Percentiles rank a stretch among this genome's conserved stretches.
Evolutionary conservation across 176 grass and related monocot species (phyloP).

Genomic region (Ampelocalamus luodianensis): DNA sequence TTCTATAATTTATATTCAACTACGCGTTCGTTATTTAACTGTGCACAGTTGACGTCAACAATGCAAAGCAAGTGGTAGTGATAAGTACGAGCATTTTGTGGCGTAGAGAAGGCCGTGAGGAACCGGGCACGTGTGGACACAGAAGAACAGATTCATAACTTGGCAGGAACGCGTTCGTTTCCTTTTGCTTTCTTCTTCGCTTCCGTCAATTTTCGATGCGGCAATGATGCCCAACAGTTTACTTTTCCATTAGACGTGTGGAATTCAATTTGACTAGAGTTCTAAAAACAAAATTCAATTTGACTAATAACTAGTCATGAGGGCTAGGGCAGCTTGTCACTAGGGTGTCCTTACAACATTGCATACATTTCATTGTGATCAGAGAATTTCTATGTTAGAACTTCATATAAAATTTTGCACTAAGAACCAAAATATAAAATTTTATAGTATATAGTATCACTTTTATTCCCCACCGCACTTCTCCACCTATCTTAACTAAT

Average conservation of each 20-base stretch:
- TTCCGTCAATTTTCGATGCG: background rate
- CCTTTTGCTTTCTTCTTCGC: background rate
- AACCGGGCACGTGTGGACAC: constrained; percentile 6
- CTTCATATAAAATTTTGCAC: too few species aligned
- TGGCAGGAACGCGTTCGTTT: background rate
- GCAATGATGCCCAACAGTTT: background rate
- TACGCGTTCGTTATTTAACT: background rate
- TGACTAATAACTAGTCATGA: too few species aligned
- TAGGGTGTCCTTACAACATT: too few species aligned
- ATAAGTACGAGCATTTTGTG: background rate
- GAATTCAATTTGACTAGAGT: background rate
- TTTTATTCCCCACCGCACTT: too few species aligned
- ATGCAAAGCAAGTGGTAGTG: too few species aligned
- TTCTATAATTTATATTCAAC: background rate
- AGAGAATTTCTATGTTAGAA: too few species aligned
- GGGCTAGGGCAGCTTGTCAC: too few species aligned
- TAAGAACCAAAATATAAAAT: too few species aligned
- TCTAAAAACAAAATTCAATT: too few species aligned
- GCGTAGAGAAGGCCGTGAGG: constrained; percentile 20
- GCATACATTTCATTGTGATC: too few species aligned
- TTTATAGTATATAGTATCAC: too few species aligned
- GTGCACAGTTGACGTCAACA: constrained; percentile 18
- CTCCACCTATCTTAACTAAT: too few species aligned
- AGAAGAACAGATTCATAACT: background rate
- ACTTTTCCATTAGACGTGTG: background rate